Base-by-base conservation (phyloP, 164 flowering plant genomes). In the Vitis riparia region DNA sequence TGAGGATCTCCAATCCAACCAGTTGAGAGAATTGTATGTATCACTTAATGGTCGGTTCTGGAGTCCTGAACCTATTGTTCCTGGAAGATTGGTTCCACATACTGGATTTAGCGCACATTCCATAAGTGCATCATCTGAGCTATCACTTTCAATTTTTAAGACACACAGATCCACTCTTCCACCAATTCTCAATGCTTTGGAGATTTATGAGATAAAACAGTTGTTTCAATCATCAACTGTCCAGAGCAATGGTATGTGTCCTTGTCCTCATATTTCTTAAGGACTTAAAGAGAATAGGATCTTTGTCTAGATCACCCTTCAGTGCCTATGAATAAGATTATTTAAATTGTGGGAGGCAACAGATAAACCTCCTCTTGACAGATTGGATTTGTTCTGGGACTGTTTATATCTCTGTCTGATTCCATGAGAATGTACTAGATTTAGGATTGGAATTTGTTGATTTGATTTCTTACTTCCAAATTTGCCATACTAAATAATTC, bases 181-280 rank as follows among this genome's bases (percentile, higher is more conserved):
- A 1, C 86, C 86, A 5, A 58, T 78, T 48, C 13, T 83, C 52
- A 83, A 83, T 53, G 86, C 86, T 47, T 0, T 76, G 19, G 86
- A 83, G 72, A 5, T 71, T 37, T 80, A 69, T 51, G n/a, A 12
- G 8, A 64, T 57, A 3, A 52, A 47, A 12, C 55, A 80, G 7
- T 17, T 78, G 49, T 51, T 19, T 2, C 68, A 67, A 23, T 57
- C 49, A 32, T 51, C 44, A 37, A 75, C 83, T 29, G 11, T 56
- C 37, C 69, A 68, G 52, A 13, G 11, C 47, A 76, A 82, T 59
- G 81, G 83, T 80, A 75, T 29, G 56, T 51, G 13, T 2, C 55
- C 6, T 32, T 32, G 3, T 32, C 44, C 44, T 32, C 44, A 32
- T 32, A 6, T 32, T 32, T 32, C 44, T 32, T 32, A 3, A 32